Evolutionary conservation across 2,329 filamentous ascomycete species (phyloP), one percentile per base, ranked within the genome.

Genomic region (Cercospora citrullina): DNA sequence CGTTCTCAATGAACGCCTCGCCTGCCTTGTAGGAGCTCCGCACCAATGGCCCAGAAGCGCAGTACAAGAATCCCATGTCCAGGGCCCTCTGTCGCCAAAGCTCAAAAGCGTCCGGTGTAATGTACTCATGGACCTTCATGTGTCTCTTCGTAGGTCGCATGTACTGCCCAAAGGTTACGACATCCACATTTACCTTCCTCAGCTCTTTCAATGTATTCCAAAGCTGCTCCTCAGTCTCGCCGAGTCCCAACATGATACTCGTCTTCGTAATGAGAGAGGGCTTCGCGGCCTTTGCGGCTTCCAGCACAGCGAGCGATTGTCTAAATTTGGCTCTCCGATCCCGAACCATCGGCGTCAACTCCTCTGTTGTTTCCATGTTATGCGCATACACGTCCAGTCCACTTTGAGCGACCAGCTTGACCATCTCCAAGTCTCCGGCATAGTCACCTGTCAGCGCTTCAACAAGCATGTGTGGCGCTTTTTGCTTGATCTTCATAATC

Each of bases 91-190:
- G 88, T 69, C 91, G 88, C 95, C 95, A 99, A 76, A 91, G 83
- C 77, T 98, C 94, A 77, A 99, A 99, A 70, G 90, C 89, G 69
- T 91, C 92, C 0, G 95, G 95, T 0, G 93, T 94, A 58, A 99
- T 87, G 79, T 99, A 99, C 79, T 94, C 93, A 77, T 96, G 91
- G 33, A 99, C 95, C 80, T 96, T 90, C 88, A 99, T 94, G 80
- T 99, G 95, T 55, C 94, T 88, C 85, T 98, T 99, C 4, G 95
- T 99, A 1, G 95, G 95, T 10, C 94, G 92, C 95, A 99, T 99
- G 84, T 99, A 99, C 84, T 99, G 95, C n/a, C 95, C 95, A 74
- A 99, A 99, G 0, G 95, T 99, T 67, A 99, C 93, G 12, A 99
- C 93, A 74, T 99, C 95, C 57, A 97, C 94, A 68, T 91, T 84